Conservation (phyloP, 768 basidiomycete species). For the Leucocoprinus birnbaumii region DNA sequence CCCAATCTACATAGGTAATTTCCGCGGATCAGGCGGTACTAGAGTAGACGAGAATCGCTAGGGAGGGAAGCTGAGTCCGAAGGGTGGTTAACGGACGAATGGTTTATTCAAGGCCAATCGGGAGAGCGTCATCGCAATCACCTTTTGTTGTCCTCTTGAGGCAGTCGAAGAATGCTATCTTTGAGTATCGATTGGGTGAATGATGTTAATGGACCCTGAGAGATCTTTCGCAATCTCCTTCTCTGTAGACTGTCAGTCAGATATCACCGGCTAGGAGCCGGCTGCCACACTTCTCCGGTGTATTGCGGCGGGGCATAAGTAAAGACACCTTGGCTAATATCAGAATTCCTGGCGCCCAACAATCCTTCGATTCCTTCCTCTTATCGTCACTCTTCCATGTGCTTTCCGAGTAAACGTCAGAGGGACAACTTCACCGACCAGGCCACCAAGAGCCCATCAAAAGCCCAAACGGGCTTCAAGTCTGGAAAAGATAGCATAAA, state of each 20-base stretch:
- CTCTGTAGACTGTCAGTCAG: not conserved
- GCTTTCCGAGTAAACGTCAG: constrained; percentile 30
- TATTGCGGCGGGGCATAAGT: not conserved
- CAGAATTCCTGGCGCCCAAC: not conserved
- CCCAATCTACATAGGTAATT: too few species aligned
- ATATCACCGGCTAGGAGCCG: too few species aligned
- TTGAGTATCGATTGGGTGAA: too few species aligned
- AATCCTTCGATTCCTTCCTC: too few species aligned
- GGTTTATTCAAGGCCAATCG: not conserved
- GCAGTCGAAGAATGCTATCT: not conserved
- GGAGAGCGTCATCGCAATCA: not conserved
- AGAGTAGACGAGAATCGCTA: too few species aligned
- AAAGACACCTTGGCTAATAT: not conserved
- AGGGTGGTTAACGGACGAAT: too few species aligned
- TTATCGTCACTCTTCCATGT: constrained; percentile 21
- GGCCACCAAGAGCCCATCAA: constrained; percentile 10
- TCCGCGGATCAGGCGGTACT: too few species aligned
- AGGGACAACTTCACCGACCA: constrained; percentile 27
- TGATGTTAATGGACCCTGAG: not conserved
- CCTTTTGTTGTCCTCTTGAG: not conserved
- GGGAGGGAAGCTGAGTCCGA: too few species aligned
- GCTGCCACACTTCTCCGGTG: constrained; percentile 1
- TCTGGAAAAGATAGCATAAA: constrained; percentile 28
- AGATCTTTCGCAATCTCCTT: not conserved
- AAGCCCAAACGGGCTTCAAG: constrained; percentile 14